Base-by-base conservation (phyloP, 176 grass and related monocot species). In the Bolboschoenus planiculmis region DNA sequence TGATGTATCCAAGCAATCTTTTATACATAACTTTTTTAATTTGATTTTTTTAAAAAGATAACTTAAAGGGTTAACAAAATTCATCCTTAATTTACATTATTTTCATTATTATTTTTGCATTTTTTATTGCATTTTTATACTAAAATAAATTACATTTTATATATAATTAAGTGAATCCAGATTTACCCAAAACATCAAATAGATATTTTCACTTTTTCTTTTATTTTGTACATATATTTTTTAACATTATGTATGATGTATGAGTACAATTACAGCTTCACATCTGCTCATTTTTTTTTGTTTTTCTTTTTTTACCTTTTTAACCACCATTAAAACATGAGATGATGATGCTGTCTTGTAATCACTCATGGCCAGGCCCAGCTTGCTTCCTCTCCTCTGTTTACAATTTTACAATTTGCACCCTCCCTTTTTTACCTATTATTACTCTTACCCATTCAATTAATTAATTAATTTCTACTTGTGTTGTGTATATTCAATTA, bases 291-390 rank as follows among this genome's bases (percentile, higher is more conserved):
- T 51, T 33, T 50, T 78, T 16, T 30, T 27, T 8, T 20, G 0
- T n/a, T 78, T 3, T 34, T 37, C 0, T 33, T 53, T 47, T 57
- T 53, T 53, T 79, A 37, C 18, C 31, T 57, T 34, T 57, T 57
- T 57, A 26, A 40, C n/a, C 4, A 42, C 20, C 30, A 58, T 59
- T 80, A 26, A 78, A 26, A 79, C 10, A 80, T 40, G 53, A 58
- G 18, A 42, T 40, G 78, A 80, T 80, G 78, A 57, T 80, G 78
- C 1, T 80, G 46, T 58, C 20, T 51, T 80, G 20, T 54, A 80
- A 59, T 59, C 53, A 80, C 53, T 59, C 53, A 79, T 58, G 29
- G 14, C 77, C 6, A 34, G 53, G 71, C 53, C 78, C 78, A 55
- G 53, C 53, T 80, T 58, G 7, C 3, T 77, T 44, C n/a, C 27